Percentiles rank a stretch among this genome's conserved stretches.
phyloP scores from a whole-genome alignment of 2,329 filamentous ascomycete genomes.

The Rachicladosporium sp. region DNA sequence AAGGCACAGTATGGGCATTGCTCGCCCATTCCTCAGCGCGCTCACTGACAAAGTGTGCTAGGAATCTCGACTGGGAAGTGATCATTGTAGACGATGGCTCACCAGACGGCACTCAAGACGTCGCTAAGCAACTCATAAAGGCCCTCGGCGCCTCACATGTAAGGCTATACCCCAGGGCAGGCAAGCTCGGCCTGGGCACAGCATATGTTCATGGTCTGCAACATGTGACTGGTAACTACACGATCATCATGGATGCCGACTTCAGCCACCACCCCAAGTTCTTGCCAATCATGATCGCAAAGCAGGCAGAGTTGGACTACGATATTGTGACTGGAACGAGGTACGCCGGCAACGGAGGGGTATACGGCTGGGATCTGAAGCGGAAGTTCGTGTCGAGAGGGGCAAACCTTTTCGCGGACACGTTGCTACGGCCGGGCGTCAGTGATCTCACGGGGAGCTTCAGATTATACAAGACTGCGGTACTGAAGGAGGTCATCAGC shows the following conservation, averaged over 20 bases:
- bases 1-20: constrained; percentile 57
- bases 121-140: constrained; percentile 81
- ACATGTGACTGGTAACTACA: constrained; percentile 81
- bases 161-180: constrained; percentile 72
- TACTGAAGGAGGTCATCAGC: constrained; percentile 79
- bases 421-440: constrained; percentile 81
- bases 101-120: constrained; percentile 83
- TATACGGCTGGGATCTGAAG: constrained; percentile 94
- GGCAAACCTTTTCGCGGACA: constrained; percentile 92
- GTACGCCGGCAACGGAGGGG: constrained; percentile 74
- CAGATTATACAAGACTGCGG: constrained; percentile 80
- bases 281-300: constrained; percentile 83
- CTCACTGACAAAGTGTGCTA: background rate
- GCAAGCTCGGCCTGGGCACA: constrained; percentile 93
- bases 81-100: constrained; percentile 97
- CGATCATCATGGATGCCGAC: constrained; percentile 99
- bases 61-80: constrained; percentile 91
- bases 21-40: background rate
- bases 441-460: constrained; percentile 94
- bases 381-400: constrained; percentile 63
- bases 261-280: constrained; percentile 99
- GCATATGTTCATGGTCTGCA: constrained; percentile 92
- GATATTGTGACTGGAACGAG: constrained; percentile 96
- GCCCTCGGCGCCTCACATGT: constrained; percentile 67
- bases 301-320: constrained; percentile 66